These are phyloP conservation scores for Yamadazyma epiphylla DNA, from an alignment of 1,139 yeast genomes.

Conservation along the genomic window DNA sequence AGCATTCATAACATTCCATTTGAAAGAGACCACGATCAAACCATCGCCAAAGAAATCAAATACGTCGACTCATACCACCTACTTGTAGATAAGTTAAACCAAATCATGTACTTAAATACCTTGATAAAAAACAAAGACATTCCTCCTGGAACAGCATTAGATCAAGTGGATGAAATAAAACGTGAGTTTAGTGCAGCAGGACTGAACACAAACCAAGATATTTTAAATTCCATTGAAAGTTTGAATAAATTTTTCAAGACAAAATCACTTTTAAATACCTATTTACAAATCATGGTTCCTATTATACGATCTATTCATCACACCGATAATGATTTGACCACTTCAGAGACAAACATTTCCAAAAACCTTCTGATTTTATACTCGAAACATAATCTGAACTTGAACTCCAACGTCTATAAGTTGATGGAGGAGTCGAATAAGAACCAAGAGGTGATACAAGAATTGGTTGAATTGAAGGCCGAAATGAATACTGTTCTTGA, in stretches of 20 bases:
- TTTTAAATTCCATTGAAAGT: constrained; percentile 16
- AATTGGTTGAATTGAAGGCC: constrained; percentile 4
- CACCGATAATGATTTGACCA: constrained; percentile 21
- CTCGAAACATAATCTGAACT: constrained; percentile 11
- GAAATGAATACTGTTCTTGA: constrained; percentile 4
- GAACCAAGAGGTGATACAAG: constrained; percentile 6
- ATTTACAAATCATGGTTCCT: constrained; percentile 26
- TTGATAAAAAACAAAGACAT: background rate
- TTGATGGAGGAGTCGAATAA: constrained; percentile 15
- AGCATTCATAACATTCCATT: constrained; percentile 6
- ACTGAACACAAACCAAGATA: constrained; percentile 15
- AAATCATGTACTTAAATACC: constrained; percentile 25
- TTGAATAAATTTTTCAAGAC: constrained; percentile 24
- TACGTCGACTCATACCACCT: constrained; percentile 19
- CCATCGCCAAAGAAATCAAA: constrained; percentile 14
- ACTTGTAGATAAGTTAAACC: constrained; percentile 22
- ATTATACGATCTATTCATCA: constrained; percentile 32
- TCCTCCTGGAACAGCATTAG: background rate
- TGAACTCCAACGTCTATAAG: constrained; percentile 13
- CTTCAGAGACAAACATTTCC: constrained; percentile 26
- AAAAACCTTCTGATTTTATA: constrained; percentile 17
- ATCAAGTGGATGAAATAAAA: background rate
- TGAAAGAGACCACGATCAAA: background rate
- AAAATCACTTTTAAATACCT: constrained; percentile 19
- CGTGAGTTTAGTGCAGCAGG: background rate